Percentiles rank a stretch among this genome's conserved stretches.
Evolutionary conservation across 2,329 filamentous ascomycete genomes (phyloP).

Genomic region (Colletotrichum caudatum): DNA sequence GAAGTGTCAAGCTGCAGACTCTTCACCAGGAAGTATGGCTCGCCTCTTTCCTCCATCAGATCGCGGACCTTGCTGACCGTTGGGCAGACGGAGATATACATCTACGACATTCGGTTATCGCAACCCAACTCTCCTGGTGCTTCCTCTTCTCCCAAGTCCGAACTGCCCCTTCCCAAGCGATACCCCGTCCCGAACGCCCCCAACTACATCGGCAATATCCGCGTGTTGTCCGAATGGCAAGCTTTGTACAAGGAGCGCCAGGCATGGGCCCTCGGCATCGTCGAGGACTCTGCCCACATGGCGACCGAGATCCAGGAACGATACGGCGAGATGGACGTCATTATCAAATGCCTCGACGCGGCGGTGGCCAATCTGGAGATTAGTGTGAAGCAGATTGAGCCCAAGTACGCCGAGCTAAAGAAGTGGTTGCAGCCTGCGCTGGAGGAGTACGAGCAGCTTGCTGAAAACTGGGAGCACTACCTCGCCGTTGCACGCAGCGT

Average conservation of each 20-base stretch:
- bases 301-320: constrained; percentile 72
- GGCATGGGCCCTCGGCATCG: constrained; percentile 80
- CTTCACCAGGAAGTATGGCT: constrained; percentile 79
- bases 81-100: constrained; percentile 83
- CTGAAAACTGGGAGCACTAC: constrained; percentile 76
- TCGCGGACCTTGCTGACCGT: constrained; percentile 30
- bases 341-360: constrained; percentile 83
- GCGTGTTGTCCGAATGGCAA: constrained; percentile 88
- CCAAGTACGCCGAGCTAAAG: constrained; percentile 77
- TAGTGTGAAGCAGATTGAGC: constrained; percentile 78
- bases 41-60: background rate
- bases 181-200: constrained; percentile 76
- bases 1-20: constrained; percentile 83
- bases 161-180: constrained; percentile 64
- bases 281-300: constrained; percentile 76
- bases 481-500: constrained; percentile 74
- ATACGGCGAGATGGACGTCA: constrained; percentile 79
- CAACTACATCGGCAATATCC: constrained; percentile 84
- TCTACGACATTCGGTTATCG: constrained; percentile 87
- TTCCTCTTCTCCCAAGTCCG: constrained; percentile 58
- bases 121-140: constrained; percentile 64
- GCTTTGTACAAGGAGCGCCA: constrained; percentile 84
- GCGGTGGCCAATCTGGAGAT: constrained; percentile 87
- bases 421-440: constrained; percentile 77
- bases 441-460: constrained; percentile 74